Conservation (phyloP, 352 stramenopile genomes). For the Phytophthora lateralis region DNA sequence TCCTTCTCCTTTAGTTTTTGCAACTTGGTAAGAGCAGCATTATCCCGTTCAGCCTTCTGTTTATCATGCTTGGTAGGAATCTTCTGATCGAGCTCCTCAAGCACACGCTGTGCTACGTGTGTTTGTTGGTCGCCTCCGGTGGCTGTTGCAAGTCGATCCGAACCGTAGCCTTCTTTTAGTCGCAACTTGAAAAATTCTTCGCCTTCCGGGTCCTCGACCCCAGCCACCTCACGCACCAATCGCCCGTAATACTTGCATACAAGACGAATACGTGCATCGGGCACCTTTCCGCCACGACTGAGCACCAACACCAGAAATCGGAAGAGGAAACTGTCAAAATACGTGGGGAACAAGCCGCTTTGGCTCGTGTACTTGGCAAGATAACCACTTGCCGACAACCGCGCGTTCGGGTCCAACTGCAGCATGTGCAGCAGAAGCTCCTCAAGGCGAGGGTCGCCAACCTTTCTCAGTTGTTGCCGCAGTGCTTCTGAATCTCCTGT, state of each 20-base stretch:
- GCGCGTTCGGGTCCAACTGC: conserved; percentile 87
- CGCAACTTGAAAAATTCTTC: conserved; percentile 90
- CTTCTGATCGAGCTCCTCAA: conserved; percentile 65
- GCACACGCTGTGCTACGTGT: conserved; percentile 76
- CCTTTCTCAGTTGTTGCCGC: conserved; percentile 90
- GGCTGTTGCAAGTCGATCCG: conserved; percentile 57
- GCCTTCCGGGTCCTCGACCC: conserved; percentile 90
- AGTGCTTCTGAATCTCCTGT: conserved; percentile 78
- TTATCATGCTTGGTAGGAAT: conserved; percentile 52
- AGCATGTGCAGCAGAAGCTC: conserved; percentile 95
- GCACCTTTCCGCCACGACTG: conserved; percentile 79
- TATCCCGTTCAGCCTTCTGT: conserved; percentile 42
- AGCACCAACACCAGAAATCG: conserved; percentile 89
- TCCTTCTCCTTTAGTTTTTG: conserved; percentile 74
- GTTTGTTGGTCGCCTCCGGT: conserved; percentile 47
- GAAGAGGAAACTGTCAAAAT: conserved; percentile 91
- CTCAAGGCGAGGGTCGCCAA: conserved; percentile 90
- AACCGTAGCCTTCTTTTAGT: conserved; percentile 85
- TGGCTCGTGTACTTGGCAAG: conserved; percentile 82
- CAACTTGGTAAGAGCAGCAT: conserved; percentile 45
- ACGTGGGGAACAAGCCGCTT: conserved; percentile 74
- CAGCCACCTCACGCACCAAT: conserved; percentile 91
- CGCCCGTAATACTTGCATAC: conserved; percentile 93
- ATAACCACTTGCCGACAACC: conserved; percentile 90
- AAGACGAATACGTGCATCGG: conserved; percentile 93